Conservation (phyloP, 2,329 filamentous ascomycete species). For the Aschersonia sp. region DNA sequence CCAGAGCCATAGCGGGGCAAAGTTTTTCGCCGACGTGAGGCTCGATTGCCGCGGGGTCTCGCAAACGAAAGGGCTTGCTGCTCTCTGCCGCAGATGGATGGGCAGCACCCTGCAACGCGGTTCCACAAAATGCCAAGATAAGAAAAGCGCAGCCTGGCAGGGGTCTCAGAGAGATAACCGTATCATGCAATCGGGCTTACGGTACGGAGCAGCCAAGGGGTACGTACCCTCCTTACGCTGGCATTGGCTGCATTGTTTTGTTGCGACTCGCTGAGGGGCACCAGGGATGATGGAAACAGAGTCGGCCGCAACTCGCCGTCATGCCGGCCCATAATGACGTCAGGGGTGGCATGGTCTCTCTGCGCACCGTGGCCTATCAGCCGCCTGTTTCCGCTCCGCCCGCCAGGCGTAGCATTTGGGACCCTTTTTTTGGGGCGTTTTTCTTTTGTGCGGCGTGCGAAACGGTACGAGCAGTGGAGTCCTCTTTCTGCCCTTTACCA, state of each 20-base stretch:
- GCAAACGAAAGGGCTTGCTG: too few species aligned
- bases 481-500: too few species aligned
- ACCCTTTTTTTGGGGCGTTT: not conserved
- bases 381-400: slow-evolving; percentile 12
- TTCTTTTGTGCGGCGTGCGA: too few species aligned
- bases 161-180: not conserved
- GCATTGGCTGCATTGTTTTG: not conserved
- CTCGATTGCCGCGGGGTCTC: too few species aligned
- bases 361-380: slow-evolving; percentile 14
- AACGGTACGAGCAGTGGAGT: too few species aligned
- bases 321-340: slow-evolving; percentile 14
- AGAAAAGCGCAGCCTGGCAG: not conserved
- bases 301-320: slow-evolving; percentile 2
- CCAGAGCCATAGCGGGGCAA: too few species aligned
- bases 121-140: not conserved
- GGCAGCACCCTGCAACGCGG: not conserved
- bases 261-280: not conserved
- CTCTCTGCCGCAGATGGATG: too few species aligned
- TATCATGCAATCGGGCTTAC: slow-evolving; percentile 1
- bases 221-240: not conserved
- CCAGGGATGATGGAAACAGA: not conserved
- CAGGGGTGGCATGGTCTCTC: slow-evolving; percentile 7
- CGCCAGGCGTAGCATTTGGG: not conserved
- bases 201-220: not conserved
- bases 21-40: too few species aligned